Evolutionary conservation across 2,329 filamentous ascomycete species (phyloP), one percentile per base, ranked within the genome.

Genomic region (Chaetoscypha palmicola): DNA sequence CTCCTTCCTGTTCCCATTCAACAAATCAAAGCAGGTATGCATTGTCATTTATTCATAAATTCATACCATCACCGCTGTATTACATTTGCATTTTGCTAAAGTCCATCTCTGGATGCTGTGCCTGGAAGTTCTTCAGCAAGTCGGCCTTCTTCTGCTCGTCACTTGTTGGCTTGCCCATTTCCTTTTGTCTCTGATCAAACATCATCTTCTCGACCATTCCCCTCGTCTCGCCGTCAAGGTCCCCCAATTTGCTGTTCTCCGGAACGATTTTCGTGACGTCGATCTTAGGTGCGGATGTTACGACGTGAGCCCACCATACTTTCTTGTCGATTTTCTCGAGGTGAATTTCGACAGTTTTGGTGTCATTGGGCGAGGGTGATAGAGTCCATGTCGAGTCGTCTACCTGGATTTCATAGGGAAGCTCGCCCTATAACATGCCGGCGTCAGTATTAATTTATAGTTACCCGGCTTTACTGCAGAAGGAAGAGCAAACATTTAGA

Each of bases 131-230:
- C 69, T 86, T 85, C 62, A 98, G 69, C 58, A 98, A 83, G 44
- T 98, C 91, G 62, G 81, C 68, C 77, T 97, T 97, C 74, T 90
- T 87, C 75, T 94, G 82, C 71, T 98, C 92, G 55, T 97, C 92
- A 54, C 87, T 94, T 10, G 83, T 89, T 36, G 89, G 87, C 66
- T 84, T 76, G 3, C 92, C 92, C 66, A 77, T 72, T 71, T 97
- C 90, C 79, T 98, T 98, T 71, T 97, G 90, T 55, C 86, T 76
- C 74, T 98, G 92, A 70, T 98, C 92, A 60, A 77, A 98, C 92
- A 98, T 98, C 92, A 98, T 98, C 79, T 98, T 98, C 79, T 98
- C 92, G 34, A 98, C 92, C 91, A 98, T 97, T 47, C 81, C 78
- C 52, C 92, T 78, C 42, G 92, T 98, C 73, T 94, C 86, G 49